Percentiles rank a stretch among this genome's conserved stretches.
Conservation (phyloP, 208 protist genomes). For the Trypanosoma lewisi region DNA sequence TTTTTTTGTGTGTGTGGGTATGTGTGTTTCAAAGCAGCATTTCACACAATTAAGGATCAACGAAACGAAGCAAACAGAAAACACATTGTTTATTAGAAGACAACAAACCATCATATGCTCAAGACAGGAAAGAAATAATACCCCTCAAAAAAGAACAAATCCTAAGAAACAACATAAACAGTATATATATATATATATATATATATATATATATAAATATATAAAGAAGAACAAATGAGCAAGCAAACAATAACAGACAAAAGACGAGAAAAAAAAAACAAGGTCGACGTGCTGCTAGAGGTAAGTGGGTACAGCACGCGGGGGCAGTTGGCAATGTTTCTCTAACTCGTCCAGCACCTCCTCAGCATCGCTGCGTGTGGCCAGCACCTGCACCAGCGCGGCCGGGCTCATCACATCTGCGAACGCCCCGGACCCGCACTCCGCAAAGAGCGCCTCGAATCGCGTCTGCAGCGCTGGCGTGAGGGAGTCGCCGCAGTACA, state of each 20-base stretch:
- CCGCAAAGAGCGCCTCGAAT: conserved; percentile 15
- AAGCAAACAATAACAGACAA: background rate
- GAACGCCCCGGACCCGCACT: background rate
- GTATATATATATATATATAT: background rate
- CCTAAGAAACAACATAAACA: background rate
- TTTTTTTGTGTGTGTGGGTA: background rate
- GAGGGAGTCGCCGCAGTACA: conserved; percentile 49
- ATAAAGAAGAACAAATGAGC: background rate
- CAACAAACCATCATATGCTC: no score
- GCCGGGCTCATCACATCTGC: conserved; percentile 36
- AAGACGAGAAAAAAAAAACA: conserved; percentile 10
- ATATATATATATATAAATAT: background rate
- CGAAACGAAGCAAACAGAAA: conserved; percentile 4
- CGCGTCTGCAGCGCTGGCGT: conserved; percentile 5
- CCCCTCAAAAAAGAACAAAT: background rate
- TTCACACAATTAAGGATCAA: background rate
- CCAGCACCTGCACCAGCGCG: conserved; percentile 39
- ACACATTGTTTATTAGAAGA: conserved; percentile 1
- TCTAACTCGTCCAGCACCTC: conserved; percentile 32
- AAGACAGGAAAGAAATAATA: conserved; percentile 17
- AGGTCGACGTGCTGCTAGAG: no score
- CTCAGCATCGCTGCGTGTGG: conserved; percentile 4
- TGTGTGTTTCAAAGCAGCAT: background rate
- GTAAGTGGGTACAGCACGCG: no score
- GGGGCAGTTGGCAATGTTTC: background rate